Base-by-base conservation (phyloP, 2,329 filamentous ascomycete genomes). In the Neonectria magnoliae region DNA sequence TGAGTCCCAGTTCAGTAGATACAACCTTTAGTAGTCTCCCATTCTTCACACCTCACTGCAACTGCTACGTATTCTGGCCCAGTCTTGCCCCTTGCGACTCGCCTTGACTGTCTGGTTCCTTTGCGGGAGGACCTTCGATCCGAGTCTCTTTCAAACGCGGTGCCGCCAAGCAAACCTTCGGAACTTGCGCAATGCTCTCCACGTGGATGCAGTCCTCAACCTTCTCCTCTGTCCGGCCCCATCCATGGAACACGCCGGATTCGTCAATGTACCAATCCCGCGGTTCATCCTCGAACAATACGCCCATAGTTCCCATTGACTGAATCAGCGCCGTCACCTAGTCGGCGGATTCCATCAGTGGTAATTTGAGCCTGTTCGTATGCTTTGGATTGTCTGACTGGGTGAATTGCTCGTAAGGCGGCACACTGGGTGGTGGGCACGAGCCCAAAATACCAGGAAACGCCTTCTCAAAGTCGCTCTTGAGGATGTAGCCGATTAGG, bases 201-300 rank as follows among this genome's bases (percentile, higher is more conserved):
- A 66, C 65, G 5, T 57, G 29, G 16, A 72, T 66, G 6, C 50
- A 64, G 20, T 73, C 62, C 27, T 48, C 31, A 18, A 73, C 62
- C 27, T 22, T 44, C 18, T 50, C 57, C 36, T 27, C 42, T 10
- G 33, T 42, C 16, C 71, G 64, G 2, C 71, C 71, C 16, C 51
- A 47, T 33, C 70, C 61, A 25, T 62, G 69, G 51, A 73, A 73
- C 45, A 59, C 59, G 7, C 71, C 71, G 5, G 47, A 57, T 5
- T 69, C 68, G 7, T 72, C 71, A 29, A 73, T 62, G 56, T 72
- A 71, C 71, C 71, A 73, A 27, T 71, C 71, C 3, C 50, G 25
- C 1, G 71, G 68, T 14, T 67, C 66, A 13, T 68, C 54, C 18
- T 71, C 69, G 14, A 71, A 64, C 57, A 73, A 42, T 8, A 72